These are phyloP conservation scores for Echites panduratus DNA, from an alignment of 257 asterid species.

Conservation along the genomic window DNA sequence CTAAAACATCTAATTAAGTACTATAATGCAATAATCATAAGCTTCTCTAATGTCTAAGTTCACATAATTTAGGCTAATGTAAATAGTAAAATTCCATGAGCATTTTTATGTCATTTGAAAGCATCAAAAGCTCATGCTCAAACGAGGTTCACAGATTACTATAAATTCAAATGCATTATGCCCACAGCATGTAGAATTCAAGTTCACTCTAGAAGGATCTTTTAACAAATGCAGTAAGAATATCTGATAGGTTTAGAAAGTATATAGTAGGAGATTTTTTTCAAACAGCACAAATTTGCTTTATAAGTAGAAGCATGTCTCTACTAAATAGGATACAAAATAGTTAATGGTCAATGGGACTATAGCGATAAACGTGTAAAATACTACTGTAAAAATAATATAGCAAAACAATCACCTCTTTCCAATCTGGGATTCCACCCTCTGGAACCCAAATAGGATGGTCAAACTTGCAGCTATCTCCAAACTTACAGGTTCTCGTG, in stretches of 20 bases:
- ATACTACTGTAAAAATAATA: constrained; percentile 28
- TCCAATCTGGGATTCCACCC: constrained; percentile 99
- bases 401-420: constrained; percentile 87
- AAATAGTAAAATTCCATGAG: neutral
- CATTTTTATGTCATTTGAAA: neutral
- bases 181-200: neutral
- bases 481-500: constrained; percentile 97
- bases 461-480: constrained; percentile 99
- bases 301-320: neutral
- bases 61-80: neutral
- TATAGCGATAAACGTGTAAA: neutral
- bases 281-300: neutral
- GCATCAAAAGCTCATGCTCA: neutral
- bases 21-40: neutral
- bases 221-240: neutral
- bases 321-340: neutral
- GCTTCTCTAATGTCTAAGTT: neutral
- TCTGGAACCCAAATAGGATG: constrained; percentile 99
- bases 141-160: neutral
- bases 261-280: neutral
- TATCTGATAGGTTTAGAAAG: neutral
- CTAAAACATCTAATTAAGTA: no score
- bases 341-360: neutral
- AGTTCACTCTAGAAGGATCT: neutral
- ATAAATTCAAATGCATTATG: neutral